Evolutionary conservation across 2,329 filamentous ascomycete species (phyloP).

Genomic region (Ustulina deusta): DNA sequence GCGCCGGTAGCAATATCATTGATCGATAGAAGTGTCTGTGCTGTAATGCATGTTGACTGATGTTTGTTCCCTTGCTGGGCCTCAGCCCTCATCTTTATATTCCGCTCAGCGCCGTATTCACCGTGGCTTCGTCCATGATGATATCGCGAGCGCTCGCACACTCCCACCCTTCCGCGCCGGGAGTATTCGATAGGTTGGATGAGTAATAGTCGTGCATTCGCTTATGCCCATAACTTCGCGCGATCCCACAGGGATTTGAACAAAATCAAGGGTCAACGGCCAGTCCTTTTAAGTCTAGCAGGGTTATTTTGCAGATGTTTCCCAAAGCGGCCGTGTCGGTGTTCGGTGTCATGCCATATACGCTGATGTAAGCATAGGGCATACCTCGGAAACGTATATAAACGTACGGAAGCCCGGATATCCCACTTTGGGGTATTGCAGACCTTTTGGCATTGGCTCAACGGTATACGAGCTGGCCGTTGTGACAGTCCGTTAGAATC

Average conservation of each 20-base stretch:
- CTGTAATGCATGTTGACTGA: neutral
- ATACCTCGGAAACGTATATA: neutral
- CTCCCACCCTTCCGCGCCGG: slow-evolving; percentile 15
- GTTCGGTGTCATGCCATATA: too few relatives aligned
- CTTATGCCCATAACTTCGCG: slow-evolving; percentile 1
- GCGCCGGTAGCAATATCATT: neutral
- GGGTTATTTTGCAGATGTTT: neutral
- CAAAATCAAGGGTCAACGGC: neutral
- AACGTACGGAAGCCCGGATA: too few relatives aligned
- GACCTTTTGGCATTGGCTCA: too few relatives aligned
- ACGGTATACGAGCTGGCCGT: too few relatives aligned
- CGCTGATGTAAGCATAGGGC: too few relatives aligned
- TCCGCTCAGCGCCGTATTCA: neutral
- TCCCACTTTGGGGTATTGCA: too few relatives aligned
- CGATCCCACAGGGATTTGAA: neutral
- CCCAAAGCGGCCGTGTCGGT: neutral
- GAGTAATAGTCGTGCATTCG: slow-evolving; percentile 30
- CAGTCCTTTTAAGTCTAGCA: neutral
- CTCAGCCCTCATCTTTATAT: slow-evolving; percentile 24
- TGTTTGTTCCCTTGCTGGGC: neutral
- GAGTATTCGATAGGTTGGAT: neutral
- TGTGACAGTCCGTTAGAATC: too few relatives aligned
- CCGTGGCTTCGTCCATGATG: neutral
- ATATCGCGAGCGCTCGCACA: neutral
- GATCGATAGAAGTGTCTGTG: neutral